These are phyloP conservation scores for Yamadazyma spencermartinsiae DNA, from an alignment of 1,139 yeast species.

Conservation along the genomic window DNA sequence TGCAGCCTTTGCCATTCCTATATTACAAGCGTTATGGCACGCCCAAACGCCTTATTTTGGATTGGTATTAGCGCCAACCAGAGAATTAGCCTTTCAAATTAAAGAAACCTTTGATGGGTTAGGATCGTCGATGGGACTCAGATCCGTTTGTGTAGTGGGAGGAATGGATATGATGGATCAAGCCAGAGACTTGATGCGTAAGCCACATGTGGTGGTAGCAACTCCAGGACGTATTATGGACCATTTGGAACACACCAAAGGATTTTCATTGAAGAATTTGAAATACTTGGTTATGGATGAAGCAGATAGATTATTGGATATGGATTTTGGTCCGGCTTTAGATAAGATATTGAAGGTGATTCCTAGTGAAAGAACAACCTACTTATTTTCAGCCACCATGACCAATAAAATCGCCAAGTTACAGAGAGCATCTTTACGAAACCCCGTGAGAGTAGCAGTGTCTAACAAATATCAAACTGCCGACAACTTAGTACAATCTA, in stretches of 20 bases:
- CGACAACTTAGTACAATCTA: constrained; percentile 82
- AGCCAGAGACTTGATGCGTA: constrained; percentile 87
- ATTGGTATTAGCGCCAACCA: constrained; percentile 90
- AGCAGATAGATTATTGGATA: constrained; percentile 91
- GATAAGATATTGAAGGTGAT: constrained; percentile 82
- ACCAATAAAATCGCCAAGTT: constrained; percentile 92
- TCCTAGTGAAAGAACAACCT: constrained; percentile 85
- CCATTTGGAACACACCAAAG: constrained; percentile 92
- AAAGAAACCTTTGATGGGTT: constrained; percentile 93
- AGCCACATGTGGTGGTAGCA: constrained; percentile 93
- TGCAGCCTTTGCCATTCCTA: constrained; percentile 87
- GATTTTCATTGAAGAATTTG: constrained; percentile 77
- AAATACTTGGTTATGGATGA: constrained; percentile 93
- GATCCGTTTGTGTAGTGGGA: constrained; percentile 87
- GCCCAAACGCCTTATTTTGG: constrained; percentile 88
- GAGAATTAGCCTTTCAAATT: constrained; percentile 96
- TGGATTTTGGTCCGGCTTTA: constrained; percentile 95
- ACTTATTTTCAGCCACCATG: constrained; percentile 93
- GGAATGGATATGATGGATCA: constrained; percentile 99
- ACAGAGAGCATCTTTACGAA: constrained; percentile 85
- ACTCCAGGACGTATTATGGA: constrained; percentile 83
- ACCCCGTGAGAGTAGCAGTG: constrained; percentile 92
- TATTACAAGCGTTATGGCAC: constrained; percentile 85
- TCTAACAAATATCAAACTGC: constrained; percentile 90
- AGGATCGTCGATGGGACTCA: constrained; percentile 86